These are phyloP conservation scores for Rhodotorula paludigena DNA, from an alignment of 768 basidiomycete genomes.

Conservation along the genomic window DNA sequence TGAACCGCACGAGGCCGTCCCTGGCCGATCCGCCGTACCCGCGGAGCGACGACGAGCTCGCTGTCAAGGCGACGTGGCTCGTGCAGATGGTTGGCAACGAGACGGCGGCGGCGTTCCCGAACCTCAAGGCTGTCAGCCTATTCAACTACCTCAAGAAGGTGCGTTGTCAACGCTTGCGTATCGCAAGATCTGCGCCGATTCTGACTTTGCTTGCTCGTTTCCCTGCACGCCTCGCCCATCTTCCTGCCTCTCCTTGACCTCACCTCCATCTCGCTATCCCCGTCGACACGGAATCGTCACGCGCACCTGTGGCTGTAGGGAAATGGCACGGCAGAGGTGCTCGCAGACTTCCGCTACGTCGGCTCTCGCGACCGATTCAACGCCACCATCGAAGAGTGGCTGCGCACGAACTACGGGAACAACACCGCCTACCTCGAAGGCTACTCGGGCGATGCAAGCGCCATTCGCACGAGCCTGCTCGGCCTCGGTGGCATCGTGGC, in stretches of 20 bases:
- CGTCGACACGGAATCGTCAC: too few relatives aligned
- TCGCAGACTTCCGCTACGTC: constrained; percentile 28
- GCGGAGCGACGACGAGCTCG: constrained; percentile 28
- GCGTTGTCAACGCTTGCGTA: too few relatives aligned
- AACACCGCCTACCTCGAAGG: constrained; percentile 1
- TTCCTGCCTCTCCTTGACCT: neutral
- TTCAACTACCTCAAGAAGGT: constrained; percentile 37
- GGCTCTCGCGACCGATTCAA: constrained; percentile 15
- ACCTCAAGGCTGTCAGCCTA: constrained; percentile 8
- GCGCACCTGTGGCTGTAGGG: too few relatives aligned
- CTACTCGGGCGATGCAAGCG: neutral
- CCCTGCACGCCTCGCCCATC: too few relatives aligned
- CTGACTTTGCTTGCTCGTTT: too few relatives aligned
- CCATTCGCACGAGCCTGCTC: neutral
- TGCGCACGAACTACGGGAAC: constrained; percentile 23
- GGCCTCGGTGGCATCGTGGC: too few relatives aligned
- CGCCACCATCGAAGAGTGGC: constrained; percentile 31
- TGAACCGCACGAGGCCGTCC: neutral
- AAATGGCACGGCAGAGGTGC: constrained; percentile 1
- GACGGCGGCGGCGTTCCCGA: constrained; percentile 27
- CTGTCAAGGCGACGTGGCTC: constrained; percentile 33
- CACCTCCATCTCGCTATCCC: neutral
- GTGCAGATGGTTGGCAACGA: constrained; percentile 25
- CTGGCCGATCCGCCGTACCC: constrained; percentile 12
- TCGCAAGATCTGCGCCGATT: too few relatives aligned